Evolutionary conservation across 805 yeast genomes (phyloP).

Genomic region (Lipomyces oligophaga): DNA sequence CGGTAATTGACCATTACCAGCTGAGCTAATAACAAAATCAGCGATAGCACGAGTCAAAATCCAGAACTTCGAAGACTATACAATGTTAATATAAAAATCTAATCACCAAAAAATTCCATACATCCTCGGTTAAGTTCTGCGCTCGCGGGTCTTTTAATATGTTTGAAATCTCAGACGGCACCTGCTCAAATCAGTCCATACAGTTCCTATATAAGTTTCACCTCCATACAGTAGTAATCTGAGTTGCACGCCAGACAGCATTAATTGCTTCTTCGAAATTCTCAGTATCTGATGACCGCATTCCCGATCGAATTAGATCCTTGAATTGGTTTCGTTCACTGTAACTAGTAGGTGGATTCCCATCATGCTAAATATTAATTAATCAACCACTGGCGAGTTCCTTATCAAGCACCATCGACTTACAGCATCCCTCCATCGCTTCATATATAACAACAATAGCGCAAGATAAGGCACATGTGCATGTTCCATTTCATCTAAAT

Average conservation of each 20-base stretch:
- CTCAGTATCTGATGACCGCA: conserved; percentile 42
- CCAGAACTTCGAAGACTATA: conserved; percentile 52
- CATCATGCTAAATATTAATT: conserved; percentile 25
- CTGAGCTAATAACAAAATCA: conserved; percentile 42
- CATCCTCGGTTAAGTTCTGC: conserved; percentile 5
- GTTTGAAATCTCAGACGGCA: conserved; percentile 23
- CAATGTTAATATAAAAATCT: not conserved
- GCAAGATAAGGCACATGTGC: conserved; percentile 70
- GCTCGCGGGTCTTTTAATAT: conserved; percentile 24
- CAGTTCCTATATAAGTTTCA: too few relatives aligned
- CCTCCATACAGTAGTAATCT: conserved; percentile 35
- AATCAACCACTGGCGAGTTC: not conserved
- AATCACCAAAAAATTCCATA: not conserved
- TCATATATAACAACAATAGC: conserved; percentile 54
- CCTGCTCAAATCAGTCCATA: conserved; percentile 5
- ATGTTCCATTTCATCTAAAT: conserved; percentile 42
- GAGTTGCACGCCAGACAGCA: conserved; percentile 45
- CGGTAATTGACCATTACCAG: conserved; percentile 47
- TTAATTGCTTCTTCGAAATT: conserved; percentile 53
- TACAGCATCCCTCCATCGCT: conserved; percentile 39
- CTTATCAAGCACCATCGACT: conserved; percentile 6
- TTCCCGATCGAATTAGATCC: conserved; percentile 41
- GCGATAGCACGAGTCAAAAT: conserved; percentile 52
- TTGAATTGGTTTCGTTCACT: conserved; percentile 42
- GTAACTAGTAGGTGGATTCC: conserved; percentile 36